These are phyloP conservation scores for Pochonia chlamydosporia DNA, from an alignment of 2,329 filamentous ascomycete species.

Conservation along the genomic window DNA sequence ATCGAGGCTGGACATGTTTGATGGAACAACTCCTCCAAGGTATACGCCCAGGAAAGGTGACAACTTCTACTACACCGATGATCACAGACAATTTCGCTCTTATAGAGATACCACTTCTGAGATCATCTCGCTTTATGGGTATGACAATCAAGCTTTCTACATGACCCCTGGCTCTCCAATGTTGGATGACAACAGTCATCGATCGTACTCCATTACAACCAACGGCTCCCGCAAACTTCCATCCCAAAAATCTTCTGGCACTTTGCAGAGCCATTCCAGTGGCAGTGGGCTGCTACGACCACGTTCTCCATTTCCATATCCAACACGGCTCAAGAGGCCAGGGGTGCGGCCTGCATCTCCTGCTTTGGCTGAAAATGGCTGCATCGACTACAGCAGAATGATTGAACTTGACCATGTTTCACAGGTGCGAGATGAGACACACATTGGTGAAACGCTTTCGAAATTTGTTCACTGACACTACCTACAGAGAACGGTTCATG, in stretches of 20 bases:
- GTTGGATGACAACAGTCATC: constrained; percentile 39
- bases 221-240: constrained; percentile 41
- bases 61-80: constrained; percentile 29
- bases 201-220: constrained; percentile 51
- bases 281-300: constrained; percentile 41
- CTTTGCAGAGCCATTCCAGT: constrained; percentile 41
- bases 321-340: constrained; percentile 49
- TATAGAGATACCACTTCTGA: constrained; percentile 49
- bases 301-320: constrained; percentile 54
- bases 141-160: constrained; percentile 40
- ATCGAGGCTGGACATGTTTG: constrained; percentile 22
- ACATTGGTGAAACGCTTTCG: no score
- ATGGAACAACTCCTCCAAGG: constrained; percentile 20
- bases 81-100: constrained; percentile 39
- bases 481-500: constrained; percentile 38
- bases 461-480: no score
- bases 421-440: constrained; percentile 29
- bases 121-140: constrained; percentile 50
- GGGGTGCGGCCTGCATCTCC: constrained; percentile 45
- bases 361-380: constrained; percentile 40
- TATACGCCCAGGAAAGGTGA: constrained; percentile 23
- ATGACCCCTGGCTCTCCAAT: constrained; percentile 36
- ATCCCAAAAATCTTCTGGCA: constrained; percentile 41
- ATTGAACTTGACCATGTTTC: constrained; percentile 42
- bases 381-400: constrained; percentile 44